These are phyloP conservation scores for Pyrenula aspistea DNA, from an alignment of 495 filamentous ascomycete species.

Conservation along the genomic window DNA sequence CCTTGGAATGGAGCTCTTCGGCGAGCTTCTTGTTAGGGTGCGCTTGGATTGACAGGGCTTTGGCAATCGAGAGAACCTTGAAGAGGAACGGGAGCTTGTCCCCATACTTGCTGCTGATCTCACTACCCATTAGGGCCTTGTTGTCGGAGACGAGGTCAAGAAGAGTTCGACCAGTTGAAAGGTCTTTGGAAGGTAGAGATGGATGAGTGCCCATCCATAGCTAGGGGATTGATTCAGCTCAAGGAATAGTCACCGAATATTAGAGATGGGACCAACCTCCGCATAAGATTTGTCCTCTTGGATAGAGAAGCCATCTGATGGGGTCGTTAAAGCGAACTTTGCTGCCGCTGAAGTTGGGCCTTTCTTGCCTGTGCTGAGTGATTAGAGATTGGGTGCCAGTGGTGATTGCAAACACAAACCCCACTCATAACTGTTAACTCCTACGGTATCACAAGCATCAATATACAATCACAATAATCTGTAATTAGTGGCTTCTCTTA, in stretches of 20 bases:
- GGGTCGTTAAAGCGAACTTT: constrained; percentile 66
- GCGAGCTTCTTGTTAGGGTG: constrained; percentile 98
- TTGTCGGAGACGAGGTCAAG: constrained; percentile 88
- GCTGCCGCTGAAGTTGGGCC: constrained; percentile 66
- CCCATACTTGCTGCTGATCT: constrained; percentile 60
- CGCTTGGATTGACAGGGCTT: constrained; percentile 92
- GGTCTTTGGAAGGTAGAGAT: constrained; percentile 82
- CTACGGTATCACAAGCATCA: constrained; percentile 23
- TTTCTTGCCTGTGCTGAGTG: constrained; percentile 44
- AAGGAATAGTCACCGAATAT: constrained; percentile 13
- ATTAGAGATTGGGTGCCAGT: constrained; percentile 18
- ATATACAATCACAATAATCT: background rate
- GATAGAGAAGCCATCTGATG: constrained; percentile 56
- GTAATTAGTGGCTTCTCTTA: constrained; percentile 29
- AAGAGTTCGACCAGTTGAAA: constrained; percentile 71
- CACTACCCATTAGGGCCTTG: constrained; percentile 59
- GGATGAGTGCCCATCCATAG: constrained; percentile 99
- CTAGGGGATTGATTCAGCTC: constrained; percentile 40
- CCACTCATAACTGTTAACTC: constrained; percentile 98
- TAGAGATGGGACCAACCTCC: constrained; percentile 52
- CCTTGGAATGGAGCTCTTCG: constrained; percentile 71
- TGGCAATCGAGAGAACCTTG: constrained; percentile 90
- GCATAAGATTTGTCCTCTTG: constrained; percentile 73
- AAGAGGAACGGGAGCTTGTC: constrained; percentile 87
- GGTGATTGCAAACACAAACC: constrained; percentile 33